Evolutionary conservation across 345 rosid species (phyloP).

Genomic region (Citrus australasica): DNA sequence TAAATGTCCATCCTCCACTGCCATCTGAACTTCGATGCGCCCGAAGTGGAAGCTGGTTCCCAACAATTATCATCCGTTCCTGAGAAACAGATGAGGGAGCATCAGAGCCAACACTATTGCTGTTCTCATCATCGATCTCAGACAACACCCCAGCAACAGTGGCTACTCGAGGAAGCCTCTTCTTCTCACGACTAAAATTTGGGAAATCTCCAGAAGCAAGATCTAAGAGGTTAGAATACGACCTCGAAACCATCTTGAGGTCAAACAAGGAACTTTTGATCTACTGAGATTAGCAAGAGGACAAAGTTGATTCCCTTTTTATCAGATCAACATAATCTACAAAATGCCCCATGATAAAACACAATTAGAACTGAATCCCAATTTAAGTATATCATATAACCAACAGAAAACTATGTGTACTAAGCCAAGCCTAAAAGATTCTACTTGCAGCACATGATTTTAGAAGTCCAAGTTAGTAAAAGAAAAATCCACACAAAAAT

Average conservation of each 20-base stretch:
- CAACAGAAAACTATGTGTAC: neutral
- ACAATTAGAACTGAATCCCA: constrained; percentile 1
- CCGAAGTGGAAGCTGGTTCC: constrained; percentile 87
- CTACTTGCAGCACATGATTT: neutral
- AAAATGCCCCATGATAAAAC: neutral
- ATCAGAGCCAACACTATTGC: constrained; percentile 74
- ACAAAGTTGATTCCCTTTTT: constrained; percentile 2
- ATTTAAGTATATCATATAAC: neutral
- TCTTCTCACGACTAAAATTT: constrained; percentile 56
- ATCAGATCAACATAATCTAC: constrained; percentile 12
- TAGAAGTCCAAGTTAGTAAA: neutral
- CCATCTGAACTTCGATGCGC: constrained; percentile 48
- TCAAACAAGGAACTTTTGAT: neutral
- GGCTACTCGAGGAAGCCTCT: constrained; percentile 84
- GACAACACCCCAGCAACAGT: constrained; percentile 82
- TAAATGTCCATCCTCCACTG: constrained; percentile 52
- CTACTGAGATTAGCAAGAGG: constrained; percentile 10
- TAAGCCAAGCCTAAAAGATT: neutral
- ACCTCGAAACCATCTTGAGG: constrained; percentile 71
- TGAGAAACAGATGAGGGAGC: constrained; percentile 76
- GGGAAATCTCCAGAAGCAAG: constrained; percentile 73
- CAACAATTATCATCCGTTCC: constrained; percentile 85
- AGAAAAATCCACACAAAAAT: neutral
- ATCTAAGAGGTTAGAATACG: constrained; percentile 89
- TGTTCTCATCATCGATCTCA: constrained; percentile 76